A percentile compares a stretch with the other conserved stretches of the same genome.
phyloP scores from a whole-genome alignment of 169 alveolate species.

The Plasmodium ovale region DNA sequence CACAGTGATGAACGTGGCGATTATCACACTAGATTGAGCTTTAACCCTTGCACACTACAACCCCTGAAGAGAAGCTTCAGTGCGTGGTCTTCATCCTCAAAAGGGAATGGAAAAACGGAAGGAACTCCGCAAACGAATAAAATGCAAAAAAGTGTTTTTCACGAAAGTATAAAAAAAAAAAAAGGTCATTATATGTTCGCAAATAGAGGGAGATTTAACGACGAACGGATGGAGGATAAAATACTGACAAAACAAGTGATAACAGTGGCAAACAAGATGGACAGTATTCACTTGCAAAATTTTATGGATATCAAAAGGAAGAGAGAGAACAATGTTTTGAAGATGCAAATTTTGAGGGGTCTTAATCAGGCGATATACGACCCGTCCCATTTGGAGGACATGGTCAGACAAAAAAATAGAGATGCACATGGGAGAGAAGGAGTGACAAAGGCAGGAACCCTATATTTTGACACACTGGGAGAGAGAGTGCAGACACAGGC shows the following conservation, averaged over 20 bases:
- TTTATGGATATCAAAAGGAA: slow-evolving; percentile 11
- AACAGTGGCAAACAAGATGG: background rate
- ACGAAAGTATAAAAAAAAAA: too few species aligned
- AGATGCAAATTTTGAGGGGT: slow-evolving; percentile 42
- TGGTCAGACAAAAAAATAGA: slow-evolving; percentile 1
- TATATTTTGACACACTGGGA: too few species aligned
- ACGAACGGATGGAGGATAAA: background rate
- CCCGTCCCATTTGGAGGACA: slow-evolving; percentile 38
- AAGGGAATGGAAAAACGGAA: background rate
- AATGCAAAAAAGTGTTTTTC: background rate
- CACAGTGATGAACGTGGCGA: too few species aligned
- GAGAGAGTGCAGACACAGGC: too few species aligned
- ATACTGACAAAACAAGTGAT: background rate
- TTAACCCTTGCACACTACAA: too few species aligned
- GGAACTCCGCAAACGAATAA: background rate
- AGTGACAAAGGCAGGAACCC: background rate
- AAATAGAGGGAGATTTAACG: background rate
- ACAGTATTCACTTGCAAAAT: background rate
- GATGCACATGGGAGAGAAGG: background rate
- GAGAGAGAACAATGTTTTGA: slow-evolving; percentile 17
- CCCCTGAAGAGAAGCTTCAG: slow-evolving; percentile 43
- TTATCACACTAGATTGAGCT: too few species aligned
- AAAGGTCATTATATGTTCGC: too few species aligned
- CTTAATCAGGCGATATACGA: slow-evolving; percentile 38
- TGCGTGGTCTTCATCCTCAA: background rate